phyloP scores from a whole-genome alignment of 768 basidiomycete genomes.

The Gymnopilus dilepis region DNA sequence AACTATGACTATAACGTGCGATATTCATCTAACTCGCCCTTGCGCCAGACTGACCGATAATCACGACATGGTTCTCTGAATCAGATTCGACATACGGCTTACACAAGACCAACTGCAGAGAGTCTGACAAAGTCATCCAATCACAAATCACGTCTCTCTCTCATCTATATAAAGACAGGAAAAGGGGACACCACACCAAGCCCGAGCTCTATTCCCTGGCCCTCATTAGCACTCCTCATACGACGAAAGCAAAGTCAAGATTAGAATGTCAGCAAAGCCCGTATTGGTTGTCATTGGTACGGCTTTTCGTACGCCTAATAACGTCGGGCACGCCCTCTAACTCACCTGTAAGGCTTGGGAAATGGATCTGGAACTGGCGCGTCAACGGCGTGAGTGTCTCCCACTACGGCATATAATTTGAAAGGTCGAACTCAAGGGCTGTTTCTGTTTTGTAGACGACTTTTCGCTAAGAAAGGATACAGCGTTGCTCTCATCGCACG shows the following conservation, averaged over 20 bases:
- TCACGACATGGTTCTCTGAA: constrained; percentile 20
- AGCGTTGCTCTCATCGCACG: constrained; percentile 70
- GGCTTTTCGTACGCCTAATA: constrained; percentile 25
- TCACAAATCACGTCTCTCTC: constrained; percentile 3
- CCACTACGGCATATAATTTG: background rate
- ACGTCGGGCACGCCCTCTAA: background rate
- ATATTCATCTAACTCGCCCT: background rate
- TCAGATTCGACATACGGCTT: constrained; percentile 4
- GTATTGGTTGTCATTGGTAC: constrained; percentile 64
- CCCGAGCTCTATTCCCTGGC: constrained; percentile 4
- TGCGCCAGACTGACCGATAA: constrained; percentile 12
- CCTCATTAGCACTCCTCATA: background rate
- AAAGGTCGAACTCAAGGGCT: background rate
- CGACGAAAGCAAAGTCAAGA: background rate
- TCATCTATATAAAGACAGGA: constrained; percentile 10
- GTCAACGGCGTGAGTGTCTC: constrained; percentile 53
- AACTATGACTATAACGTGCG: background rate
- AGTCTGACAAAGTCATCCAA: background rate
- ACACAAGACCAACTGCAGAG: background rate
- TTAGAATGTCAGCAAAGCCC: constrained; percentile 38
- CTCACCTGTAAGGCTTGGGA: constrained; percentile 43
- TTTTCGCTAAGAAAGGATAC: constrained; percentile 68
- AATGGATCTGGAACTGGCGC: constrained; percentile 60
- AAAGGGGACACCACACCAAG: background rate
- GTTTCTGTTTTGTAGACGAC: constrained; percentile 43